Evolutionary conservation across 2,329 filamentous ascomycete species (phyloP).

Genomic region (Botrytis paeoniae): DNA sequence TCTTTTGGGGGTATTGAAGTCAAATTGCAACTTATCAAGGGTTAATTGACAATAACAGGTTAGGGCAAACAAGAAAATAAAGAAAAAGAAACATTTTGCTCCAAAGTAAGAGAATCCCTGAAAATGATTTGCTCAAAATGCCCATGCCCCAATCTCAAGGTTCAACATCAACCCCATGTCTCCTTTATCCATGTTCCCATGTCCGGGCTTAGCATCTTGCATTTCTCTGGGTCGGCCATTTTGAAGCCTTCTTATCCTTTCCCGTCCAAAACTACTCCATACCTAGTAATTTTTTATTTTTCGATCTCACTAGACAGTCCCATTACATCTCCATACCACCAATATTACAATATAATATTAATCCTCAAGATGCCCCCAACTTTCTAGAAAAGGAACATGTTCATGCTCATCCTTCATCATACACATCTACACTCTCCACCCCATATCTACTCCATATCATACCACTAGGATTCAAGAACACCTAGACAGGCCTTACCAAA

Average conservation of each 20-base stretch:
- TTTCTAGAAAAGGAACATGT: constrained; percentile 10
- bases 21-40: neutral
- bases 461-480: constrained; percentile 1
- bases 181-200: constrained; percentile 6
- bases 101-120: neutral
- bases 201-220: constrained; percentile 14
- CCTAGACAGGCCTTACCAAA: neutral
- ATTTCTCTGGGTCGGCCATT: constrained; percentile 7
- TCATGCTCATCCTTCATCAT: constrained; percentile 10
- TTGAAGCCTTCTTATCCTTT: neutral
- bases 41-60: neutral
- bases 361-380: constrained; percentile 15
- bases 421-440: constrained; percentile 5
- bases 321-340: constrained; percentile 10
- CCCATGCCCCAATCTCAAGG: constrained; percentile 10
- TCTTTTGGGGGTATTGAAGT: constrained; percentile 10
- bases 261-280: constrained; percentile 5
- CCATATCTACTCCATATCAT: constrained; percentile 12
- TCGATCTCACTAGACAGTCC: constrained; percentile 9
- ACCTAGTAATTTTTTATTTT: neutral
- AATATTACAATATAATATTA: constrained; percentile 9
- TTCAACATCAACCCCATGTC: neutral
- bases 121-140: constrained; percentile 11
- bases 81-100: neutral
- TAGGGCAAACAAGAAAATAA: neutral